Evolutionary conservation across 805 yeast species (phyloP).

Genomic region (Saturnispora sanitii): DNA sequence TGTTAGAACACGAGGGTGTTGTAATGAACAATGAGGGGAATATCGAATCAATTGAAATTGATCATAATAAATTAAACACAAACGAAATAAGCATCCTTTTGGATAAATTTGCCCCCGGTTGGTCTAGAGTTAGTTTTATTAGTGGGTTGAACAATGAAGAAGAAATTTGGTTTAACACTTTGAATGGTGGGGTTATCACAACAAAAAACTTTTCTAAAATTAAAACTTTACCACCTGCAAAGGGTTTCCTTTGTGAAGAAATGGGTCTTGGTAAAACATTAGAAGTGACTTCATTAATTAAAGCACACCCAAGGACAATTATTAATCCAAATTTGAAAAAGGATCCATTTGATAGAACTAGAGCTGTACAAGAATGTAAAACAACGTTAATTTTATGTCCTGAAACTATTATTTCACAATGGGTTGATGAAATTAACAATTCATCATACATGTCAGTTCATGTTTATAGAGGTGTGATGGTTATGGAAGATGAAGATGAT

Average conservation of each 20-base stretch:
- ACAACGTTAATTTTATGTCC: constrained; percentile 85
- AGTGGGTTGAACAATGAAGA: background rate
- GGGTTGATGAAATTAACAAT: constrained; percentile 64
- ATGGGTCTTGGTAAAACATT: constrained; percentile 97
- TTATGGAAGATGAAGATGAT: constrained; percentile 23
- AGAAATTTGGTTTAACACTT: constrained; percentile 38
- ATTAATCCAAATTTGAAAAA: constrained; percentile 18
- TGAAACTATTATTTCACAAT: constrained; percentile 70
- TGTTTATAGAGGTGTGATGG: constrained; percentile 50
- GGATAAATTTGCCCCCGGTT: constrained; percentile 43
- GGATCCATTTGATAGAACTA: constrained; percentile 33
- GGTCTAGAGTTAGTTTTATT: constrained; percentile 28
- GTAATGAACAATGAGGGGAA: constrained; percentile 12
- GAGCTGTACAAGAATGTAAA: constrained; percentile 41
- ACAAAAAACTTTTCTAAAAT: constrained; percentile 21
- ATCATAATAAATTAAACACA: constrained; percentile 14
- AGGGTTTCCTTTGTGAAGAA: constrained; percentile 80
- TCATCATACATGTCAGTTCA: constrained; percentile 48
- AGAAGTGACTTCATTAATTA: constrained; percentile 60
- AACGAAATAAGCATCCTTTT: constrained; percentile 25
- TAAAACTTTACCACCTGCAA: constrained; percentile 25
- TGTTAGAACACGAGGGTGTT: constrained; percentile 41
- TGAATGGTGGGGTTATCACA: constrained; percentile 38
- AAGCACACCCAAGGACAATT: constrained; percentile 47
- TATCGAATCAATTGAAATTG: constrained; percentile 8